phyloP scores from a whole-genome alignment of 2,329 filamentous ascomycete genomes.

The Penicillium brasilianum region DNA sequence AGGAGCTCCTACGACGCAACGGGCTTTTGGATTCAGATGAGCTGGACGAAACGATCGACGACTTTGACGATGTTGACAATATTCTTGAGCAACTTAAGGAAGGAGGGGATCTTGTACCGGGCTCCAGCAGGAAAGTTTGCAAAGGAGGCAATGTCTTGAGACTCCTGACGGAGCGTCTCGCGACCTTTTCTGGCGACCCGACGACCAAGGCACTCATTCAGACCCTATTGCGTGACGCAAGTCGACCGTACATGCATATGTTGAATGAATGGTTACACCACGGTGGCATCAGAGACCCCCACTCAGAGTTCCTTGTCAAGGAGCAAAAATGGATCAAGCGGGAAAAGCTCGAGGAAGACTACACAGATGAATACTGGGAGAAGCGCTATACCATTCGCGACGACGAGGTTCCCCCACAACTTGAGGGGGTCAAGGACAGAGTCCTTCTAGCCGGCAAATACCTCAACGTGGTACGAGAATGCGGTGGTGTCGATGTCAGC shows the following conservation, averaged over 20 bases:
- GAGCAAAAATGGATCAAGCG: slow-evolving; percentile 94
- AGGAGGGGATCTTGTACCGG: slow-evolving; percentile 78
- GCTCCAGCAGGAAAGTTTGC: slow-evolving; percentile 85
- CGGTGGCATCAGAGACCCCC: slow-evolving; percentile 90
- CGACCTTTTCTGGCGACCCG: slow-evolving; percentile 91
- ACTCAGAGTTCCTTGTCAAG: slow-evolving; percentile 91
- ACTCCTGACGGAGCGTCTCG: slow-evolving; percentile 79
- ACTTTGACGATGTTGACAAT: slow-evolving; percentile 85
- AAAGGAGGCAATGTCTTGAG: slow-evolving; percentile 96
- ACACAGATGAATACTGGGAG: slow-evolving; percentile 99
- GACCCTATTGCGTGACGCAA: slow-evolving; percentile 82
- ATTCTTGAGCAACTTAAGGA: slow-evolving; percentile 89
- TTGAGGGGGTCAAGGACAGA: slow-evolving; percentile 90
- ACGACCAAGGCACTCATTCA: slow-evolving; percentile 82
- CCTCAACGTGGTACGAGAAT: slow-evolving; percentile 95
- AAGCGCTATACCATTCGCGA: slow-evolving; percentile 94
- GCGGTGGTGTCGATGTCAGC: slow-evolving; percentile 92
- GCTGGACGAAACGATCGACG: slow-evolving; percentile 70
- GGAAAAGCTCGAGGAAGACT: slow-evolving; percentile 90
- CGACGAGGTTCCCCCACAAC: slow-evolving; percentile 86
- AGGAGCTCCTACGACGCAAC: slow-evolving; percentile 87
- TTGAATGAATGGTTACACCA: slow-evolving; percentile 98
- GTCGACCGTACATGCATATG: slow-evolving; percentile 96
- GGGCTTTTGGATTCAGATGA: slow-evolving; percentile 75
- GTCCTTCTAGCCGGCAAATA: slow-evolving; percentile 96